Conservation (phyloP, 805 yeast genomes). For the Kodamaea neixiangensis region DNA sequence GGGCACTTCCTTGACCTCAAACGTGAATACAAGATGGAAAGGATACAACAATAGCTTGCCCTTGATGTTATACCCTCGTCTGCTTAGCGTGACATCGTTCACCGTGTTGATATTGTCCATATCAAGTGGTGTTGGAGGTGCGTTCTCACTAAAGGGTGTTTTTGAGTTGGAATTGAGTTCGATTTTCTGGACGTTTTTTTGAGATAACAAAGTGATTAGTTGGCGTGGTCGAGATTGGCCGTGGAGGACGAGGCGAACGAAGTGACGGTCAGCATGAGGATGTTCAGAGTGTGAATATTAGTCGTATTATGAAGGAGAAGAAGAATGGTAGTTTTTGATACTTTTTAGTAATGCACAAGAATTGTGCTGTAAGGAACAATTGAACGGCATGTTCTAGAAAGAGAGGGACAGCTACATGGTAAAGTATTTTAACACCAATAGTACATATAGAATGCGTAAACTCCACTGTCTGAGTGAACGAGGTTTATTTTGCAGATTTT, state of each 20-base stretch:
- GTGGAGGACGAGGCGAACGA: neutral
- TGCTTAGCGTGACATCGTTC: slow-evolving; percentile 38
- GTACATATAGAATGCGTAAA: too few relatives aligned
- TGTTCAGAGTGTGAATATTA: too few relatives aligned
- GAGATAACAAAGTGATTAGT: neutral
- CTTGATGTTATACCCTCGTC: slow-evolving; percentile 38
- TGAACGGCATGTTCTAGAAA: too few relatives aligned
- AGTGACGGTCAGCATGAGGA: too few relatives aligned
- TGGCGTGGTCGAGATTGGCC: neutral
- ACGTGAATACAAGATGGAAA: slow-evolving; percentile 42
- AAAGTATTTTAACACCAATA: too few relatives aligned
- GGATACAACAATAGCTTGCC: slow-evolving; percentile 42
- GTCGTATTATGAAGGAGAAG: too few relatives aligned
- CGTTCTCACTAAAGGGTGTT: neutral
- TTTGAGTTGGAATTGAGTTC: neutral
- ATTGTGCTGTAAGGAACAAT: too few relatives aligned
- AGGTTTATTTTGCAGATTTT: too few relatives aligned
- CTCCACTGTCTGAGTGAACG: too few relatives aligned
- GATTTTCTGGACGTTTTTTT: neutral
- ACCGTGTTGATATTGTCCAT: slow-evolving; percentile 28
- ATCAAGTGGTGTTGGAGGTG: neutral
- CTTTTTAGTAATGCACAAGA: too few relatives aligned
- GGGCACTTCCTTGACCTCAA: slow-evolving; percentile 21
- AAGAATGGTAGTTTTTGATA: too few relatives aligned
- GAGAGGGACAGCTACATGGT: too few relatives aligned